These are phyloP conservation scores for Monosporozyma servazzii DNA, from an alignment of 805 yeast species.

Conservation along the genomic window DNA sequence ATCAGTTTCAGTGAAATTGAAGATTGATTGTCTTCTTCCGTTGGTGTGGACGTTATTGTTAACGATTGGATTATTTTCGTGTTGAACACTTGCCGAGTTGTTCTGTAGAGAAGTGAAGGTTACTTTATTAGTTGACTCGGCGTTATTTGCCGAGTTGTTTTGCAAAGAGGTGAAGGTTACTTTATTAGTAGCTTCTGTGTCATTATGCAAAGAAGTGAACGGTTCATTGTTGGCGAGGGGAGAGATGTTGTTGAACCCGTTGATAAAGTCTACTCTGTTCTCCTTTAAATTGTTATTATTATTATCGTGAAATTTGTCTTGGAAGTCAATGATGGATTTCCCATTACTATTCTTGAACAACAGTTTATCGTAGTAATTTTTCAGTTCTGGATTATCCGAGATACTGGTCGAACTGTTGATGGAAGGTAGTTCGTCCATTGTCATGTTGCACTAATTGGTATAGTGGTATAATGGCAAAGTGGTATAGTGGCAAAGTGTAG, in stretches of 20 bases:
- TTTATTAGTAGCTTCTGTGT: neutral
- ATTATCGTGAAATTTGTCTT: slow-evolving; percentile 9
- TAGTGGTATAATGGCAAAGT: no score
- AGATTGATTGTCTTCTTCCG: slow-evolving; percentile 11
- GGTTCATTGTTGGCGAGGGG: slow-evolving; percentile 1
- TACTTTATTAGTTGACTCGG: neutral
- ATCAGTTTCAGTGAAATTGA: slow-evolving; percentile 2
- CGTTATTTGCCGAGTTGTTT: no score
- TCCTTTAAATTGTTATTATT: neutral
- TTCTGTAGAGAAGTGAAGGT: neutral
- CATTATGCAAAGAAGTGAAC: neutral
- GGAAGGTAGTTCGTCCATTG: slow-evolving; percentile 22
- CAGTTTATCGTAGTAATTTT: slow-evolving; percentile 28
- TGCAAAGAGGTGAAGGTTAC: neutral
- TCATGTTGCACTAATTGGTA: no score
- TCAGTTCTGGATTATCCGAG: slow-evolving; percentile 27
- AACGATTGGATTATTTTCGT: neutral
- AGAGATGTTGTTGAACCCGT: slow-evolving; percentile 13
- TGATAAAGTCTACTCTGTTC: slow-evolving; percentile 20
- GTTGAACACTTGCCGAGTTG: neutral
- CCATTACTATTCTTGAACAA: slow-evolving; percentile 28
- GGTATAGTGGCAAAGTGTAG: no score
- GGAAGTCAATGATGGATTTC: slow-evolving; percentile 27
- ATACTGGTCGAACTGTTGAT: slow-evolving; percentile 28
- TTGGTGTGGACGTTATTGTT: neutral